These are phyloP conservation scores for Leccinum rimulosum DNA, from an alignment of 768 basidiomycete genomes.

Conservation along the genomic window DNA sequence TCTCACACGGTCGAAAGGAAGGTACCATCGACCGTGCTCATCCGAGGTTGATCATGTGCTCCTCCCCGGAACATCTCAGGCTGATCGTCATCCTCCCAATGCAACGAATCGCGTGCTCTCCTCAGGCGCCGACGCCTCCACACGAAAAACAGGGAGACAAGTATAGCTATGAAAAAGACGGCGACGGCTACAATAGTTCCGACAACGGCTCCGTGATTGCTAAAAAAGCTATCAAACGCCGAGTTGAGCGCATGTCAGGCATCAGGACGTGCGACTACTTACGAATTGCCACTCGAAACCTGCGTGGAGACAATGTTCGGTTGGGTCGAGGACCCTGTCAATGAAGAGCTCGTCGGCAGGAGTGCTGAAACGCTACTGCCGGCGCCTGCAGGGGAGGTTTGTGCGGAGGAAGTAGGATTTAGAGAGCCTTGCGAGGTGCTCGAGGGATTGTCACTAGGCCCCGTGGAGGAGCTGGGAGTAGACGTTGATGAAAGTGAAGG, in stretches of 20 bases:
- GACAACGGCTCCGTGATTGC: conserved; percentile 65
- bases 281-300: conserved; percentile 22
- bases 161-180: conserved; percentile 46
- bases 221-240: conserved; percentile 51
- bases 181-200: conserved; percentile 72
- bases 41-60: conserved; percentile 38
- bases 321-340: conserved; percentile 43
- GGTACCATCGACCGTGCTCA: conserved; percentile 13
- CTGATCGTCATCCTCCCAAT: conserved; percentile 21
- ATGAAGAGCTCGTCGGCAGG: conserved; percentile 36
- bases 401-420: conserved; percentile 15
- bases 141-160: conserved; percentile 40
- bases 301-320: conserved; percentile 49
- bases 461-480: neutral
- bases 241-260: neutral
- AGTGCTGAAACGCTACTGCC: conserved; percentile 40
- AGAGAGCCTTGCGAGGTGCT: neutral
- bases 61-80: conserved; percentile 12
- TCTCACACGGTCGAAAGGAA: neutral
- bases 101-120: conserved; percentile 33
- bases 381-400: conserved; percentile 37
- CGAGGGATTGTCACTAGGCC: neutral
- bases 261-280: conserved; percentile 14
- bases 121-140: conserved; percentile 39
- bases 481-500: neutral